Conservation (phyloP, 208 protist genomes). For the Wallacemonas sp. region DNA sequence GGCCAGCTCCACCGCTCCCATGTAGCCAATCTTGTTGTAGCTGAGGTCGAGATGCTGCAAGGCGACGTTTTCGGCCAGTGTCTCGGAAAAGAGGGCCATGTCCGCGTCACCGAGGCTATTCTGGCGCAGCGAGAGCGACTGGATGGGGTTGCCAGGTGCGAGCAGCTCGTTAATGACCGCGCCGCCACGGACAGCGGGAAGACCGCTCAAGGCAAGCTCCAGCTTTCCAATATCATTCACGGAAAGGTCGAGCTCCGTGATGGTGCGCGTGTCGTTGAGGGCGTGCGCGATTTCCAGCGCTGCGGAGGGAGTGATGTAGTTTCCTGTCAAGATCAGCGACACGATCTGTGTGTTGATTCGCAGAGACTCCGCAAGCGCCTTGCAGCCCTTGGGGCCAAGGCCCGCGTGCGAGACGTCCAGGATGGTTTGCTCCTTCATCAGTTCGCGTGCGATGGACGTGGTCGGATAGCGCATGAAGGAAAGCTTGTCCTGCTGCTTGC, state of each 20-base stretch:
- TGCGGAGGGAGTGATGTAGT: conserved; percentile 73
- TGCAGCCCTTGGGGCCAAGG: conserved; percentile 66
- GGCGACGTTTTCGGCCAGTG: conserved; percentile 76
- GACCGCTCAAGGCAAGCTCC: conserved; percentile 26
- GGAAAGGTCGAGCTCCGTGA: conserved; percentile 72
- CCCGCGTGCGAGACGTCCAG: conserved; percentile 78
- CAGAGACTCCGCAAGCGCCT: conserved; percentile 75
- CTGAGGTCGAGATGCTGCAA: conserved; percentile 82
- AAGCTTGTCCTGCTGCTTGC: conserved; percentile 45
- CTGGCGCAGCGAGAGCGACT: conserved; percentile 58
- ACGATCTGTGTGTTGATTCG: conserved; percentile 65
- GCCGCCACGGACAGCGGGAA: conserved; percentile 39
- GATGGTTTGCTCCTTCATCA: conserved; percentile 49
- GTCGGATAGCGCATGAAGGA: conserved; percentile 84
- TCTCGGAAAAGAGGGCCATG: conserved; percentile 63
- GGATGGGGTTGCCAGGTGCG: conserved; percentile 44
- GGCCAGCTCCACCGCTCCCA: conserved; percentile 72
- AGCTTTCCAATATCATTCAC: conserved; percentile 71
- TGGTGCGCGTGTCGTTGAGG: conserved; percentile 51
- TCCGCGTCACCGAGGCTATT: conserved; percentile 82
- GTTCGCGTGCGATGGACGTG: conserved; percentile 52
- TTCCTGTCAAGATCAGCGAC: conserved; percentile 70
- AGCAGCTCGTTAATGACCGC: conserved; percentile 70
- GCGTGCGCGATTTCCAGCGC: conserved; percentile 66
- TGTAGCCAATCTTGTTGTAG: conserved; percentile 85